Evolutionary conservation across 1,139 yeast genomes (phyloP).

Genomic region (Yamadazyma triangularis): DNA sequence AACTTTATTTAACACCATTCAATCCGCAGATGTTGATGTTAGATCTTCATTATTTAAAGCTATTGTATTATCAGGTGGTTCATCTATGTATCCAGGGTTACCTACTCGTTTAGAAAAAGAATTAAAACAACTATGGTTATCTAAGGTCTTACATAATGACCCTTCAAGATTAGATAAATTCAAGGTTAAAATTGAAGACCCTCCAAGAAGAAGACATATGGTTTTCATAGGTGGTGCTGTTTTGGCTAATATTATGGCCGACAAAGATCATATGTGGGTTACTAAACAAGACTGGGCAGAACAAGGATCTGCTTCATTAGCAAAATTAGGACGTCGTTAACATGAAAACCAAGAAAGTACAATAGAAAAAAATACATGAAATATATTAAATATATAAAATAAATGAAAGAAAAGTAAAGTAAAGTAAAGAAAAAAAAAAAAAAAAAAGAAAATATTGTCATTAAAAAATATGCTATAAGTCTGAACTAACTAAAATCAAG

Average conservation of each 20-base stretch:
- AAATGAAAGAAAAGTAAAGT: too few species aligned
- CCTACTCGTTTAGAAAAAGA: slow-evolving; percentile 96
- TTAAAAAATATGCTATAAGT: slow-evolving; percentile 6
- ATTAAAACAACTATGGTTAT: slow-evolving; percentile 92
- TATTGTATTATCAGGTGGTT: slow-evolving; percentile 93
- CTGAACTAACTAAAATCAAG: slow-evolving; percentile 27
- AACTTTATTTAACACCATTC: slow-evolving; percentile 83
- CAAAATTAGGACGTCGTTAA: slow-evolving; percentile 82
- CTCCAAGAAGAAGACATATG: slow-evolving; percentile 99
- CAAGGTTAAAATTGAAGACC: slow-evolving; percentile 96
- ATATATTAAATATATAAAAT: too few species aligned
- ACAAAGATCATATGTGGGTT: slow-evolving; percentile 98
- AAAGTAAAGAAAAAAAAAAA: too few species aligned
- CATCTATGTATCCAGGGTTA: slow-evolving; percentile 97
- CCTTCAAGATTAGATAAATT: slow-evolving; percentile 84
- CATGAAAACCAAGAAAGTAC: too few species aligned
- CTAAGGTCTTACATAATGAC: slow-evolving; percentile 82
- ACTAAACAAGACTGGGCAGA: slow-evolving; percentile 97
- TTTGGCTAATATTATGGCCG: slow-evolving; percentile 95
- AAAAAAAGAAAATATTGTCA: too few species aligned
- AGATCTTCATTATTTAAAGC: slow-evolving; percentile 87
- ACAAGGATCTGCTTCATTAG: slow-evolving; percentile 80
- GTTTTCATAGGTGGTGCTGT: slow-evolving; percentile 99
- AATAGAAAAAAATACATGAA: too few species aligned
- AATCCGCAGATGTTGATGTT: slow-evolving; percentile 90